Evolutionary conservation across 1,284 basidiomycete genomes (phyloP), one percentile per base, ranked within the genome.

Genomic region (Phlebopus sp.): DNA sequence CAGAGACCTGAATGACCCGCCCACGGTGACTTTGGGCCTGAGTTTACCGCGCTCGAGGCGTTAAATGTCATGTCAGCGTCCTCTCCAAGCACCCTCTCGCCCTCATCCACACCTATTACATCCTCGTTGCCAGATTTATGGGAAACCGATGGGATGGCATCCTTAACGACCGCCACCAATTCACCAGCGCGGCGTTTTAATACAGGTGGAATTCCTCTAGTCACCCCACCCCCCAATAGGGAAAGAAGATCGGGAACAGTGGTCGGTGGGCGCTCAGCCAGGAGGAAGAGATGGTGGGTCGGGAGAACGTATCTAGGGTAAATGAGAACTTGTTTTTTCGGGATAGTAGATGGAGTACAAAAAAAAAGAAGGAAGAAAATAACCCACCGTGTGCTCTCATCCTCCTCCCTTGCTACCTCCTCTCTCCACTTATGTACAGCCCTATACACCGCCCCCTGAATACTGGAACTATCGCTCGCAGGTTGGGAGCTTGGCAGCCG

Each of bases 401-500:
- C 96, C 55, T 93, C 86, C 50, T 86, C 81, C 43, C 93, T 75
- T 0, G 93, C 91, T 1, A 87, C 69, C 3, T 64, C 60, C 62
- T 98, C 95, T 54, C 96, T 77, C 96, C 96, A 98, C 25, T 69
- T 73, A 68, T 97, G 92, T 15, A 97, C 71, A 0, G 75, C 74
- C 49, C 75, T 79, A 65, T 90, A 91, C n/a, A 93, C 80, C 36
- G 76, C 76, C 37, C 70, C 91, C 51, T 93, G 76, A 23, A 92
- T 91, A 92, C 21, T 69, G 71, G 67, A 93, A 90, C 15, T 94
- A 69, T 1, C 73, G 71, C 51, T 75, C 75, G 62, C 86, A 86
- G 17, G 92, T 78, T 36, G 76, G 73, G 44, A 68, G 64, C 51
- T 81, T 78, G 55, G 79, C 67, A 31, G 59, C 49, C 36, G 46